Base-by-base conservation (phyloP, 257 asterid genomes). In the Fraxinus quadrangulata region DNA sequence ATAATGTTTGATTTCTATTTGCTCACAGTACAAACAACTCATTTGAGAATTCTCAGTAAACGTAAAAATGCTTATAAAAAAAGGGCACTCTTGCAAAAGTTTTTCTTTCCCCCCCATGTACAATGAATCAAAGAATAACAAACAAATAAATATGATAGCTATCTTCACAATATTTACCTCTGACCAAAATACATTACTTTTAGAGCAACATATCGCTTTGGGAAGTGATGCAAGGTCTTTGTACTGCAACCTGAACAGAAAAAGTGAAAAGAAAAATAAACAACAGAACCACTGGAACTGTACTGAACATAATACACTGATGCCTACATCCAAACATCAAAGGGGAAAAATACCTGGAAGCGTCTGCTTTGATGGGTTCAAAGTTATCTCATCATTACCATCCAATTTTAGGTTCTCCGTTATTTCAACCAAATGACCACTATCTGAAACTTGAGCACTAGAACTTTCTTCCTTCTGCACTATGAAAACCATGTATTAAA, bases 141-240 rank as follows among this genome's bases (percentile, higher is more conserved):
- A 36, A 34, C 51, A 69, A 40, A 63, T 14, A 42, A 71, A 86
- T 68, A 40, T 17, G 39, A 70, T 40, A 76, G 72, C 37, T 47
- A 69, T 74, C 74, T 39, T 73, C 19, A 23, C 26, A 73, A 31
- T 16, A 34, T 19, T 74, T 87, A 95, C 99, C 99, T 95, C 81
- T 83, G 90, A 80, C 99, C 99, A 75, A 95, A 93, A 85, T 95
- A 95, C 96, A 91, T 89, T 42, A 93, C 85, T 82, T 95, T 93
- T 72, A 95, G 61, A 81, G 99, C 99, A 79, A 93, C 85, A 73
- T 84, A 87, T 87, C 97, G 87, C 85, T 84, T 91, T 11, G 90
- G 89, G 79, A 85, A 83, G 75, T 84, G 90, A 82, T 75, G 84
- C 85, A 84, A 68, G 10, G 66, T 31, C 76, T 66, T 83, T 66